Conservation (phyloP, 768 basidiomycete genomes). For the Mycena chlorophos region DNA sequence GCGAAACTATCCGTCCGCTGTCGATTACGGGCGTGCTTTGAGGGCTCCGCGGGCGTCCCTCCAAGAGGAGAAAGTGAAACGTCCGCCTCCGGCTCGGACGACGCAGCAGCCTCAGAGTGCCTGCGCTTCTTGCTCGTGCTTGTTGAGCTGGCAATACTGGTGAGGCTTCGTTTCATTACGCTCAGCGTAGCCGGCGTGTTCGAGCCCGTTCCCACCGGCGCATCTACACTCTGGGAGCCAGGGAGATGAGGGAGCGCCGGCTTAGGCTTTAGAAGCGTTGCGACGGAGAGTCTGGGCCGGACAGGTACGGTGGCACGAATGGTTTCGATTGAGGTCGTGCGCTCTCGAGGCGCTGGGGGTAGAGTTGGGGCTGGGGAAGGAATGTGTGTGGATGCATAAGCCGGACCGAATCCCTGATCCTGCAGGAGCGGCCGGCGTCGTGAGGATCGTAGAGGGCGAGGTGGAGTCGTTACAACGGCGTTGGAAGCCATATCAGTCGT, state of each 20-base stretch:
- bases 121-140: slow-evolving; percentile 13
- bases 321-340: slow-evolving; percentile 21
- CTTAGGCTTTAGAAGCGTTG: slow-evolving; percentile 17
- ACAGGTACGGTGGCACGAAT: slow-evolving; percentile 10
- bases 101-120: slow-evolving; percentile 5
- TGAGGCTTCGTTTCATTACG: background rate
- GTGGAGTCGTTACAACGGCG: slow-evolving; percentile 7
- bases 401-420: slow-evolving; percentile 1
- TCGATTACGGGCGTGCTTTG: slow-evolving; percentile 14
- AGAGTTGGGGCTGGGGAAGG: background rate
- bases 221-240: too few relatives aligned
- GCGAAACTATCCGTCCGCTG: slow-evolving; percentile 13
- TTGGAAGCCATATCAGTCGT: background rate
- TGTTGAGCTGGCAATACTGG: background rate
- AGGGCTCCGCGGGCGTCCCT: slow-evolving; percentile 5
- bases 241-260: background rate
- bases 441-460: slow-evolving; percentile 22
- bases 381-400: background rate
- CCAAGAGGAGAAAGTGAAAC: background rate
- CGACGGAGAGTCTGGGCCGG: slow-evolving; percentile 1
- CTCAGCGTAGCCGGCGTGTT: background rate
- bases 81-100: background rate
- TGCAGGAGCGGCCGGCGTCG: slow-evolving; percentile 18
- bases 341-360: slow-evolving; percentile 7
- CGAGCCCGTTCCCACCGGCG: too few relatives aligned